Evolutionary conservation across 805 yeast genomes (phyloP).

Genomic region (Diddensiella santjacobensis): DNA sequence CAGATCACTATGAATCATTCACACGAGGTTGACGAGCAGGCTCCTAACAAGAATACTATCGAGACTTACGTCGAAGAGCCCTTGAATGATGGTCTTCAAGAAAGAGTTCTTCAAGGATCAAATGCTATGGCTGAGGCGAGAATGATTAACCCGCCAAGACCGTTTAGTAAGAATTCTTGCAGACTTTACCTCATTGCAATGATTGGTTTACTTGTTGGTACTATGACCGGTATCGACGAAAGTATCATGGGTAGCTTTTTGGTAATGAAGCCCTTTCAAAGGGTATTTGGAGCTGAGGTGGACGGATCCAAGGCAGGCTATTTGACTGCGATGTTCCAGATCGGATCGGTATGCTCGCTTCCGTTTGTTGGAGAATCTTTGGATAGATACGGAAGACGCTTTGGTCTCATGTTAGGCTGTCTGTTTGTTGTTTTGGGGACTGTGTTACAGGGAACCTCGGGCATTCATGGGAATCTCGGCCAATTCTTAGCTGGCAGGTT

Average conservation of each 20-base stretch:
- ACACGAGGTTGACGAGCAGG: slow-evolving; percentile 1
- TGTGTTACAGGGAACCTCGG: slow-evolving; percentile 13
- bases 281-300: slow-evolving; percentile 11
- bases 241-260: slow-evolving; percentile 15
- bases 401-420: slow-evolving; percentile 15
- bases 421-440: slow-evolving; percentile 13
- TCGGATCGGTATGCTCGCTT: slow-evolving; percentile 14
- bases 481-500: slow-evolving; percentile 16
- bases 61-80: slow-evolving; percentile 4
- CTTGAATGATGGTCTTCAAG: slow-evolving; percentile 5
- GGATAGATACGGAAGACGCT: slow-evolving; percentile 14
- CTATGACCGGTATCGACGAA: slow-evolving; percentile 16
- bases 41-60: not conserved
- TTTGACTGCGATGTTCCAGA: slow-evolving; percentile 16
- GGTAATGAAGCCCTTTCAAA: slow-evolving; percentile 11
- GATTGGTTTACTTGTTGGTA: slow-evolving; percentile 4
- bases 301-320: slow-evolving; percentile 15
- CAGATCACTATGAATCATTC: not conserved
- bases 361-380: slow-evolving; percentile 16
- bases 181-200: slow-evolving; percentile 4
- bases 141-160: slow-evolving; percentile 5
- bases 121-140: slow-evolving; percentile 8
- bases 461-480: slow-evolving; percentile 1
- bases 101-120: slow-evolving; percentile 11
- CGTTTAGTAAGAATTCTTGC: slow-evolving; percentile 4